Percentiles rank a stretch among this genome's conserved stretches.
phyloP scores from a whole-genome alignment of 2,329 filamentous ascomycete genomes.

The Periglandula ipomoeae region DNA sequence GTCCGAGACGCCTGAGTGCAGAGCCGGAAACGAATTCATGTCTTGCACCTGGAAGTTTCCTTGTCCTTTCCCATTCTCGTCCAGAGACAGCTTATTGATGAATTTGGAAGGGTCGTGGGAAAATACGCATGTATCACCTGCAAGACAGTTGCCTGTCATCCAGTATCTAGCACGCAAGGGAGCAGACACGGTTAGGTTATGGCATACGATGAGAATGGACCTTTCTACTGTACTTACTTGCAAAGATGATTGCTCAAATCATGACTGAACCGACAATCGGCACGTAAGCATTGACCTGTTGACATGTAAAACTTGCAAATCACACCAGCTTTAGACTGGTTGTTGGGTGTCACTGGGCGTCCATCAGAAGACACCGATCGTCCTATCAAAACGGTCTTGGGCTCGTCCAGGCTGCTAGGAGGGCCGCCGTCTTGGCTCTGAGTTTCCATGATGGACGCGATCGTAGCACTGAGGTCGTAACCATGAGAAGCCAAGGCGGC shows the following conservation, averaged over 20 bases:
- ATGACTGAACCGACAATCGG: slow-evolving; percentile 95
- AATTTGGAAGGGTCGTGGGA: slow-evolving; percentile 89
- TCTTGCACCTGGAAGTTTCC: slow-evolving; percentile 73
- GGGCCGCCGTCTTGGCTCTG: slow-evolving; percentile 36
- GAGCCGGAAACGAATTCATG: slow-evolving; percentile 73
- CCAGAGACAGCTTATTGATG: slow-evolving; percentile 70
- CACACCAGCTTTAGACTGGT: slow-evolving; percentile 71
- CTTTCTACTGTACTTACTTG: slow-evolving; percentile 62
- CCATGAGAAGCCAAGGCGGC: slow-evolving; percentile 79
- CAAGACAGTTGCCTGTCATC: slow-evolving; percentile 90
- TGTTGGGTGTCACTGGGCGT: slow-evolving; percentile 67
- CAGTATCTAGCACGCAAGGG: slow-evolving; percentile 58
- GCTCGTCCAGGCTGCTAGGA: slow-evolving; percentile 37
- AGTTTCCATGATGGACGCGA: slow-evolving; percentile 77
- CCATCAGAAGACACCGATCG: slow-evolving; percentile 76
- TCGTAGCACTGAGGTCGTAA: slow-evolving; percentile 88
- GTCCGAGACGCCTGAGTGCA: slow-evolving; percentile 53
- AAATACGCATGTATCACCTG: slow-evolving; percentile 90
- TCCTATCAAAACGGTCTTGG: slow-evolving; percentile 68
- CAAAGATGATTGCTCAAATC: slow-evolving; percentile 92
- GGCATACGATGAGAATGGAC: neutral
- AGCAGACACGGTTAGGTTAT: neutral
- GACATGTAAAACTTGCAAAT: slow-evolving; percentile 97
- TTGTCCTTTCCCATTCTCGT: slow-evolving; percentile 53
- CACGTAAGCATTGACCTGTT: slow-evolving; percentile 87